Base-by-base conservation (phyloP, 805 yeast genomes). In the Wickerhamia fluorescens region DNA sequence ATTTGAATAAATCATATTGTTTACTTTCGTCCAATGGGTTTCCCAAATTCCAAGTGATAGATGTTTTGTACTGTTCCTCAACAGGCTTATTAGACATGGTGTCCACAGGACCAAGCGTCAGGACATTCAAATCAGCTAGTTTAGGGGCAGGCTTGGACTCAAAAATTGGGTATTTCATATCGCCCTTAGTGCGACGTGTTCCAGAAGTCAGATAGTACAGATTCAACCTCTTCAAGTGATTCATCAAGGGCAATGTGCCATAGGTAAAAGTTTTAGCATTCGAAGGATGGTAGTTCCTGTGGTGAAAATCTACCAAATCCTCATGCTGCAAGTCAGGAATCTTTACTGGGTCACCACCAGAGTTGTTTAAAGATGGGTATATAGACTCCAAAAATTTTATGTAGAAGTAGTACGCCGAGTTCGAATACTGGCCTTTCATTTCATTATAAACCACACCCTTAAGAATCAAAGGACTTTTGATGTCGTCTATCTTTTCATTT, bases 401-500 rank as follows among this genome's bases (percentile, higher is more conserved):
- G 74, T 88, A 89, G 51, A 70, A 87, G 38, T 78, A 71, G 53
- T 92, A 92, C 3, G 88, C 74, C 0, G 95, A 73, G 52, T 86
- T 89, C 0, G 95, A 82, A 49, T 85, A 74, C 56, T 89, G 96
- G 6, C 98, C 98, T 56, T 92, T 92, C 98, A 92, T 92, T 58
- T 92, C 98, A 51, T 92, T 92, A 53, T 83, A 92, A 3, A 92
- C 98, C 19, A 92, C 98, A 25, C 98, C 98, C 55, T 92, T 92
- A 55, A 86, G 85, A 4, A 62, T 64, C 23, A 92, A 49, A 1
- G 85, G 82, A 9, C 84, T 67, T 0, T 44, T 35, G 10, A 61
- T 58, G 48, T 88, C 87, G 5, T 66, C 53, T 5, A 75, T 55
- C 30, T 65, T 68, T 30, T 71, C 71, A 41, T 85, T 74, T 53